A percentile compares a stretch with the other conserved stretches of the same genome.
Evolutionary conservation across 2,329 filamentous ascomycete species (phyloP).

Genomic region (Calonectria ilicicola): DNA sequence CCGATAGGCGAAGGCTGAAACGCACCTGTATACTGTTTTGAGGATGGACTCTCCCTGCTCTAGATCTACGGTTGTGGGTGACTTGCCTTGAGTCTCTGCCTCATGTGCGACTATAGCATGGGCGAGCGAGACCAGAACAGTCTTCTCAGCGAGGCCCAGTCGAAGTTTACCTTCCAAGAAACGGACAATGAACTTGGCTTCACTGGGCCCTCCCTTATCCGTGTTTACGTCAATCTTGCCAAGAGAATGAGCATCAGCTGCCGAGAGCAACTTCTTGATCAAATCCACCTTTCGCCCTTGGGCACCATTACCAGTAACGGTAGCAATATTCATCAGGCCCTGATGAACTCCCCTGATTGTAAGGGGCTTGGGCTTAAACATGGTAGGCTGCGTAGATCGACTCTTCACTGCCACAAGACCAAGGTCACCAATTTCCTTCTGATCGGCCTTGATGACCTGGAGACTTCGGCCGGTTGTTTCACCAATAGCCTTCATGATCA

Average conservation of each 20-base stretch:
- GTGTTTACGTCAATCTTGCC: constrained; percentile 91
- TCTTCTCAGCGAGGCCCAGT: constrained; percentile 91
- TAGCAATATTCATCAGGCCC: constrained; percentile 89
- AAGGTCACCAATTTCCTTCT: constrained; percentile 95
- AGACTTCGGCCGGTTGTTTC: constrained; percentile 92
- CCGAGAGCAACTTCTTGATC: constrained; percentile 96
- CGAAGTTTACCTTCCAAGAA: constrained; percentile 95
- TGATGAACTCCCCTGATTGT: constrained; percentile 90
- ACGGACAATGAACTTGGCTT: constrained; percentile 93
- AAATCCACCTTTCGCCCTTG: constrained; percentile 91
- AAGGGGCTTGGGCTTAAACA: constrained; percentile 96
- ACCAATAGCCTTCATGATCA: constrained; percentile 99
- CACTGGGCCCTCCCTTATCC: constrained; percentile 93
- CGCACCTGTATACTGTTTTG: constrained; percentile 89
- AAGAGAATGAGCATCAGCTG: constrained; percentile 79
- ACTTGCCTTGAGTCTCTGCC: constrained; percentile 74
- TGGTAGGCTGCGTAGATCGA: constrained; percentile 92
- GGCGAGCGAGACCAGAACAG: constrained; percentile 88
- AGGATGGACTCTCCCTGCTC: constrained; percentile 86
- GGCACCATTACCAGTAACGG: constrained; percentile 85
- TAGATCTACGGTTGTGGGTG: constrained; percentile 80
- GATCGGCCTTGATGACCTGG: constrained; percentile 91
- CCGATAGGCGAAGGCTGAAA: not conserved
- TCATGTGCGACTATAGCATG: constrained; percentile 92
- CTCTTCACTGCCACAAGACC: constrained; percentile 96